Base-by-base conservation (phyloP, 1,284 basidiomycete genomes). In the Marasmius fiardii region DNA sequence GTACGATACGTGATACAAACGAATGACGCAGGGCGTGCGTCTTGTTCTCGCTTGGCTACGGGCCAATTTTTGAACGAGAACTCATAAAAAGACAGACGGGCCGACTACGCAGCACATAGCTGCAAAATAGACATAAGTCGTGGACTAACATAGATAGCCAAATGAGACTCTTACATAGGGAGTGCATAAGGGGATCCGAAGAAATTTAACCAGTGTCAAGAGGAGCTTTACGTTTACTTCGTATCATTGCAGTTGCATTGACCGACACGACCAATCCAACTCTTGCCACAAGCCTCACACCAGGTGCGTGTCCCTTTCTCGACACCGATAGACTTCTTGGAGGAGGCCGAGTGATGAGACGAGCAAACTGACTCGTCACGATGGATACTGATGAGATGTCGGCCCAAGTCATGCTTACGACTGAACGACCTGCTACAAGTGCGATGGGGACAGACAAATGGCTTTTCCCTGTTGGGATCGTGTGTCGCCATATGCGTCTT, bases 401-500 rank as follows among this genome's bases (percentile, higher is more conserved):
- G 86, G 35, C 89, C 89, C 4, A 95, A 73, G 66, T 95, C 92
- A 64, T 95, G 92, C 74, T 95, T 94, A 64, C 93, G 85, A 63
- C 88, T 92, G 71, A 95, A 95, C 2, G 90, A 89, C 53, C 93
- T 86, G 11, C 87, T 88, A 63, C 92, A 95, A 11, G 83, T 81
- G 48, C 81, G 78, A 68, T 93, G 89, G 43, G 86, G 86, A 67
- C 92, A 95, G 33, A 86, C 79, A 65, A 90, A 90, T 1, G 92
- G 91, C 74, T 95, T 95, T 48, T 87, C 75, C 54, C 92, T 80
- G 69, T 91, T 88, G 18, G 92, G 92, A 66, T 94, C 91, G 69
- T 95, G 92, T 2, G 92, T 95, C 4, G 88, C 87, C 77, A 92
- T 85, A 69, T 95, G 92, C 0, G 93, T 95, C 75, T 94, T 94